Conservation (phyloP, 78 protist species). For the Diacronema lutheri region DNA sequence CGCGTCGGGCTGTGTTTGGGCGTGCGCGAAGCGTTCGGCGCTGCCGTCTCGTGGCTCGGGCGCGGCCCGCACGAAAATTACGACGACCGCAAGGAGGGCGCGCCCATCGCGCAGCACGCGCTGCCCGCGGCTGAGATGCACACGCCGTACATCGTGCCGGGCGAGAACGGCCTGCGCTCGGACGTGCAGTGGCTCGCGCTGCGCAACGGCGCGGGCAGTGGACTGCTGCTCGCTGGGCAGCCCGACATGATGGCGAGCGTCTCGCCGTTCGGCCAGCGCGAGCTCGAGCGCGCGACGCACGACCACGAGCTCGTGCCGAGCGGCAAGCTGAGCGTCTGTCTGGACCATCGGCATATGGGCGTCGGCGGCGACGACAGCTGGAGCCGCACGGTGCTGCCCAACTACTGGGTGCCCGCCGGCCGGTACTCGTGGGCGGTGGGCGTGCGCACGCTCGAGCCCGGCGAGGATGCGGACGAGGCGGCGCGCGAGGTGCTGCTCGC, state of each 20-base stretch:
- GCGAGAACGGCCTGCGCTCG: background rate
- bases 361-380: slow-evolving; percentile 23
- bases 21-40: background rate
- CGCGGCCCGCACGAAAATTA: slow-evolving; percentile 37
- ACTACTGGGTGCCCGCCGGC: background rate
- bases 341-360: slow-evolving; percentile 19
- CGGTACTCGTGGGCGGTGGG: background rate
- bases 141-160: slow-evolving; percentile 2
- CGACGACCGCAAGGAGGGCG: slow-evolving; percentile 8
- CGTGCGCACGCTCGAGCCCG: background rate
- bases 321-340: background rate
- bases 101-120: background rate
- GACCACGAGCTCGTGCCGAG: background rate
- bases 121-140: background rate
- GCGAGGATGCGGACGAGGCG: too few relatives aligned
- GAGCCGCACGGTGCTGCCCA: background rate
- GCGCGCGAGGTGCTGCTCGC: too few relatives aligned
- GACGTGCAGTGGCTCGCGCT: background rate
- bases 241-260: background rate
- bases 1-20: too few relatives aligned
- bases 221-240: background rate
- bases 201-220: background rate
- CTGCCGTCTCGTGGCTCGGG: background rate
- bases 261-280: background rate
- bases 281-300: background rate